phyloP scores from a whole-genome alignment of 805 yeast species.

The Wickerhamiella hasegawae region DNA sequence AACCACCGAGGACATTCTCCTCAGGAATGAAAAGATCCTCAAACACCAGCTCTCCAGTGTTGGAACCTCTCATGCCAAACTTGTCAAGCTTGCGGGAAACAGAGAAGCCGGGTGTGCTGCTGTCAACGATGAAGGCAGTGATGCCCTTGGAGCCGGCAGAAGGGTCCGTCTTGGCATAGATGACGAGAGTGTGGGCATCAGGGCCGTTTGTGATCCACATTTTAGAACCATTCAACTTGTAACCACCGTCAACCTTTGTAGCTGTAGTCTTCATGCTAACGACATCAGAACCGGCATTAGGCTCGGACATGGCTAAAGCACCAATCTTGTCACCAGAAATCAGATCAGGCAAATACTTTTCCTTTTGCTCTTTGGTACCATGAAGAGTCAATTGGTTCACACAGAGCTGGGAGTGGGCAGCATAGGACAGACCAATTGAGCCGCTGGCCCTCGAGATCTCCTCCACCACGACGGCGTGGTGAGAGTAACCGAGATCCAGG shows the following conservation, averaged over 20 bases:
- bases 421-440: slow-evolving; percentile 20
- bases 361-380: slow-evolving; percentile 15
- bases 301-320: slow-evolving; percentile 22
- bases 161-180: slow-evolving; percentile 18
- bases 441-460: slow-evolving; percentile 20
- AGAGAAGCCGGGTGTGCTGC: slow-evolving; percentile 17
- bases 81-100: slow-evolving; percentile 21
- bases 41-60: slow-evolving; percentile 21
- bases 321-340: slow-evolving; percentile 19
- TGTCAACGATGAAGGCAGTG: slow-evolving; percentile 20
- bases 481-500: slow-evolving; percentile 18
- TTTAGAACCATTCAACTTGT: slow-evolving; percentile 18
- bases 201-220: slow-evolving; percentile 24
- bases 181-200: slow-evolving; percentile 19
- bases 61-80: slow-evolving; percentile 23
- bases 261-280: slow-evolving; percentile 21
- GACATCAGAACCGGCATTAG: slow-evolving; percentile 21
- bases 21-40: slow-evolving; percentile 21
- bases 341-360: slow-evolving; percentile 18
- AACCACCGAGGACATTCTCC: slow-evolving; percentile 18
- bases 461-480: slow-evolving; percentile 21
- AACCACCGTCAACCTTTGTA: slow-evolving; percentile 16
- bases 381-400: slow-evolving; percentile 20
- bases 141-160: slow-evolving; percentile 15
- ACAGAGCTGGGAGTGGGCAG: slow-evolving; percentile 22